Evolutionary conservation across 2,329 filamentous ascomycete species (phyloP), one percentile per base, ranked within the genome.

Genomic region (Chalara sp.): DNA sequence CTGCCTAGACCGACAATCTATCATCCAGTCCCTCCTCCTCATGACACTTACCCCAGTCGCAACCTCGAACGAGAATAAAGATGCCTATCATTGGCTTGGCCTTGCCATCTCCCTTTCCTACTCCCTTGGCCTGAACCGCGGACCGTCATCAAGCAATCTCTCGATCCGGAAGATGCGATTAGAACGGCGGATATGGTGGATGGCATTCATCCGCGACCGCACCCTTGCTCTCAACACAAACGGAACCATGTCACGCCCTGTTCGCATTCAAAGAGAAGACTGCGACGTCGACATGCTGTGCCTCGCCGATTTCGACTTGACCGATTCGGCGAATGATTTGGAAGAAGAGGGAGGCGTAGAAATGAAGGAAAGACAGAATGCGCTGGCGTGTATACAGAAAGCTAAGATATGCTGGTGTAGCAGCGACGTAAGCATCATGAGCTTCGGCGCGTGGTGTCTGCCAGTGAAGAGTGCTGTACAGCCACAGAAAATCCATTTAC

Each of bases 181-280:
- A 48, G 95, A 89, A 86, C 95, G 93, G 71, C 80, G 90, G 49
- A 90, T 96, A 57, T 96, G 91, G 91, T 96, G 90, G 90, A 93
- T 87, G 32, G 93, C 88, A 55, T 95, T 93, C 64, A 95, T 95
- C 80, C 84, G 90, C 49, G 90, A 96, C 67, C 85, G 89, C 45
- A 76, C 95, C 42, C 89, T 96, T 56, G 89, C 91, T 1, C 73
- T 96, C 10, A 46, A 37, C 12, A 5, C 28, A 12, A 42, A 33
- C 8, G 12, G n/a, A 10, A 28, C 28, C 13, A 12, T 5, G 11
- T 47, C 21, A 30, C 12, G 41, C 12, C 40, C 29, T 6, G 5
- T 49, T 10, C 32, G 44, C 29, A 54, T 54, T 28, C 42, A 44
- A 8, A 47, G 6, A 32, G 53, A 54, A 33, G 53, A 54, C 32